phyloP scores from a whole-genome alignment of 495 filamentous ascomycete genomes.

The Lophiostoma macrostomum region DNA sequence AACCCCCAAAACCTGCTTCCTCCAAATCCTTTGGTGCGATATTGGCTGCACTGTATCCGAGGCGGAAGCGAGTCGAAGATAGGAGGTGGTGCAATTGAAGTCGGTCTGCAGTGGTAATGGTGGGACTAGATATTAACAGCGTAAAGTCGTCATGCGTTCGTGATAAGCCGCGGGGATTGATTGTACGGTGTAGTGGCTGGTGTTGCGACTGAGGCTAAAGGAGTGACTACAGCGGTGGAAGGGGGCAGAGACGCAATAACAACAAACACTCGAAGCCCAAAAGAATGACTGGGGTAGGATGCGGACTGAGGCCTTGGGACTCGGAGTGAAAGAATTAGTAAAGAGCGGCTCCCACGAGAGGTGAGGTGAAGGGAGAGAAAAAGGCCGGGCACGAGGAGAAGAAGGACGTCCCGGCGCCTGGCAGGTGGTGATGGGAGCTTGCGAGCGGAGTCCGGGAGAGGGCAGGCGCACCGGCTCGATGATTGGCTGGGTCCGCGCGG shows the following conservation, averaged over 20 bases:
- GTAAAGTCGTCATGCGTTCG: slow-evolving; percentile 32
- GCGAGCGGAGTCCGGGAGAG: slow-evolving; percentile 12
- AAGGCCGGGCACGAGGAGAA: slow-evolving; percentile 17
- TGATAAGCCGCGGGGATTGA: slow-evolving; percentile 12
- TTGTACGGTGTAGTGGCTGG: neutral
- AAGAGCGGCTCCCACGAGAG: slow-evolving; percentile 26
- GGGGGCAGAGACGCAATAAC: slow-evolving; percentile 10
- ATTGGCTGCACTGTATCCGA: slow-evolving; percentile 17
- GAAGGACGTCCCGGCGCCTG: slow-evolving; percentile 24
- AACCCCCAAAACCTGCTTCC: slow-evolving; percentile 8
- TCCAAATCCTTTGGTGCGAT: slow-evolving; percentile 3
- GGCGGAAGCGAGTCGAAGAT: neutral
- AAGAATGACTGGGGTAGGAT: slow-evolving; percentile 33
- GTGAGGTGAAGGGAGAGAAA: slow-evolving; percentile 20
- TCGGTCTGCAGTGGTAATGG: neutral
- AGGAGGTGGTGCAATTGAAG: neutral
- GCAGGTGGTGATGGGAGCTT: slow-evolving; percentile 2
- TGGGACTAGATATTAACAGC: slow-evolving; percentile 29
- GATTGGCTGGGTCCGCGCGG: slow-evolving; percentile 14
- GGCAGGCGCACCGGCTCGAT: neutral
- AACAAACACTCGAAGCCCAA: slow-evolving; percentile 13
- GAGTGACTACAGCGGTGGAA: slow-evolving; percentile 17
- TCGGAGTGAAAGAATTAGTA: slow-evolving; percentile 21
- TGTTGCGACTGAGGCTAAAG: slow-evolving; percentile 15
- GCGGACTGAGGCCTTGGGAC: neutral